Conservation (phyloP, 257 asterid genomes). For the Solanum chmielewskii region DNA sequence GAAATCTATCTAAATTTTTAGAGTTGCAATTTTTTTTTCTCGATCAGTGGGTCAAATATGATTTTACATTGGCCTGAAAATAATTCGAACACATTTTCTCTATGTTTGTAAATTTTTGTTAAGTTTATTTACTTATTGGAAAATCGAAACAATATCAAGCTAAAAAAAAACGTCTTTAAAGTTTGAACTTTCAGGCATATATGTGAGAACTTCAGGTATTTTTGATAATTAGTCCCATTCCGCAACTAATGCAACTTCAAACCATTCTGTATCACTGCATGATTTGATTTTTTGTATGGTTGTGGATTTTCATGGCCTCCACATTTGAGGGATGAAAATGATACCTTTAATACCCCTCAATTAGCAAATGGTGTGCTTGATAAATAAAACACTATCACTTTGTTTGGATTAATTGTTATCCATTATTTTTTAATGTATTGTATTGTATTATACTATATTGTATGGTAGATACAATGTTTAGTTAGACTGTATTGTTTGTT, state of each 20-base stretch:
- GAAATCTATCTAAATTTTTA: not conserved
- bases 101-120: too few species aligned
- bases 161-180: too few species aligned
- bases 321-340: not conserved
- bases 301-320: not conserved
- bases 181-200: not conserved
- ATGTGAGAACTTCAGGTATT: not conserved
- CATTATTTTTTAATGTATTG: too few species aligned
- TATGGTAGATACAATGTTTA: too few species aligned
- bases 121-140: not conserved
- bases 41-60: not conserved
- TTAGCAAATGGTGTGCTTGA: not conserved
- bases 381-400: not conserved
- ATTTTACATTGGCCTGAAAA: not conserved
- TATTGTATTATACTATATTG: rapidly evolving
- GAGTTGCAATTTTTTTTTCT: not conserved
- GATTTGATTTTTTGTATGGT: not conserved
- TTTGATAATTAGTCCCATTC: not conserved
- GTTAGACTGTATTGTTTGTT: too few species aligned
- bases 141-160: not conserved
- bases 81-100: not conserved
- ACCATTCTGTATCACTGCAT: not conserved
- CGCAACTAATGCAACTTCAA: not conserved
- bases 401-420: too few species aligned
- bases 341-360: not conserved